These are phyloP conservation scores for Candida pseudoglaebosa DNA, from an alignment of 805 yeast genomes.

Conservation along the genomic window DNA sequence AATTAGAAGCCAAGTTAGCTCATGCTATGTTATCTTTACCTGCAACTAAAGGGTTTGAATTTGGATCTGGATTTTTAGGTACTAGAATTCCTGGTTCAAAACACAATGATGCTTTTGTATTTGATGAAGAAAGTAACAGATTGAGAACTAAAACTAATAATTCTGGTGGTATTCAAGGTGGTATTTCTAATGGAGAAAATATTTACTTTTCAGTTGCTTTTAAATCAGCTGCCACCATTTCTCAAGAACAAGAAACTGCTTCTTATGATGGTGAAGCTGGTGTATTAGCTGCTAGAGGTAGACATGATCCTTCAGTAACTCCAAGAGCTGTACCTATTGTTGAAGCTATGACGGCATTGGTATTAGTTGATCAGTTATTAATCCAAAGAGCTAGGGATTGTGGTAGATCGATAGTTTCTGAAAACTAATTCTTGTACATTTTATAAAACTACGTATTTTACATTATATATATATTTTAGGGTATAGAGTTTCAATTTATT, in stretches of 20 bases:
- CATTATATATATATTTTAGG: no score
- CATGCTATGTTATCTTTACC: conserved; percentile 98
- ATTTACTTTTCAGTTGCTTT: conserved; percentile 93
- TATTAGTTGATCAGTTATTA: conserved; percentile 78
- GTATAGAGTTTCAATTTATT: no score
- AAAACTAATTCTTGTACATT: background rate
- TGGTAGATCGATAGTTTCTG: conserved; percentile 9
- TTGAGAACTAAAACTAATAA: conserved; percentile 86
- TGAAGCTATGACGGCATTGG: conserved; percentile 97
- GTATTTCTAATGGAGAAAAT: conserved; percentile 93
- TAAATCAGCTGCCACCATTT: conserved; percentile 97
- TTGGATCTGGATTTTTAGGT: conserved; percentile 95
- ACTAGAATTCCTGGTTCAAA: conserved; percentile 85
- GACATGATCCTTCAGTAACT: conserved; percentile 98
- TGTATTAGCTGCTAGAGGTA: conserved; percentile 89
- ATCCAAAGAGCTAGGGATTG: conserved; percentile 80
- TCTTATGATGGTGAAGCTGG: conserved; percentile 88
- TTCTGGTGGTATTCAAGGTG: conserved; percentile 98
- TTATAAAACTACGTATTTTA: background rate
- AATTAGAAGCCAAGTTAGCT: conserved; percentile 90
- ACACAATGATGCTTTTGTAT: conserved; percentile 86
- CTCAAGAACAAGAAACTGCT: conserved; percentile 86
- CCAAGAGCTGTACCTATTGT: conserved; percentile 99
- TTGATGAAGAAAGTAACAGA: conserved; percentile 53
- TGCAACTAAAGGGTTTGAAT: conserved; percentile 96